Evolutionary conservation across 1,284 basidiomycete species (phyloP).

Genomic region (Rhizoctonia solani): DNA sequence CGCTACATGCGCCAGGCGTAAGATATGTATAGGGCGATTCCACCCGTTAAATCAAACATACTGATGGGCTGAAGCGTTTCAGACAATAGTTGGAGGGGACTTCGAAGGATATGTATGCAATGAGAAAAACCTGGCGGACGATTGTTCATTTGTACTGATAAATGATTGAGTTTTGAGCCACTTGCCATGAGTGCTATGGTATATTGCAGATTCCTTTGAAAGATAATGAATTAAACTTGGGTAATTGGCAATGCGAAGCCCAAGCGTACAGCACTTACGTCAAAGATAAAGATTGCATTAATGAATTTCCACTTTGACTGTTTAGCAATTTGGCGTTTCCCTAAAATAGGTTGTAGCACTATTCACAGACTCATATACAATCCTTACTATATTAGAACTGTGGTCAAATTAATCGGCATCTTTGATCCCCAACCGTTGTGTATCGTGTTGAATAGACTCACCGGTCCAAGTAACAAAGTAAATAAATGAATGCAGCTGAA

Average conservation of each 20-base stretch:
- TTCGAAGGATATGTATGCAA: slow-evolving; percentile 17
- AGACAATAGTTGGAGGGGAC: slow-evolving; percentile 32
- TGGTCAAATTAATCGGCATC: not conserved
- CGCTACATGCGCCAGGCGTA: not conserved
- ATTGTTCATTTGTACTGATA: not conserved
- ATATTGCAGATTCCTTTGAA: slow-evolving; percentile 12
- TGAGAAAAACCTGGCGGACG: slow-evolving; percentile 8
- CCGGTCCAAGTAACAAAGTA: slow-evolving; percentile 49
- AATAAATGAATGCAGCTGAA: slow-evolving; percentile 46
- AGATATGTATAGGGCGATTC: not conserved
- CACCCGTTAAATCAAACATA: not conserved
- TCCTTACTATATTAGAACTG: slow-evolving; percentile 20
- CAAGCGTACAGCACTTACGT: not conserved
- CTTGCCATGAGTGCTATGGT: slow-evolving; percentile 5
- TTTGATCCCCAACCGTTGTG: not conserved
- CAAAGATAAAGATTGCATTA: slow-evolving; percentile 6
- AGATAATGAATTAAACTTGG: no score
- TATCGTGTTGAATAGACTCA: slow-evolving; percentile 27
- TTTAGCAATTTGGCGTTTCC: slow-evolving; percentile 26
- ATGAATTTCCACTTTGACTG: slow-evolving; percentile 3
- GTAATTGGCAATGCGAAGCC: not conserved
- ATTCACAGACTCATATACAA: no score
- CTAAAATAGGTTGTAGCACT: not conserved
- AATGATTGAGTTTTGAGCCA: not conserved
- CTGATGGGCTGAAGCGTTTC: slow-evolving; percentile 17